These are phyloP conservation scores for Phialemonium atrogriseum DNA, from an alignment of 2,329 filamentous ascomycete species.

Conservation along the genomic window DNA sequence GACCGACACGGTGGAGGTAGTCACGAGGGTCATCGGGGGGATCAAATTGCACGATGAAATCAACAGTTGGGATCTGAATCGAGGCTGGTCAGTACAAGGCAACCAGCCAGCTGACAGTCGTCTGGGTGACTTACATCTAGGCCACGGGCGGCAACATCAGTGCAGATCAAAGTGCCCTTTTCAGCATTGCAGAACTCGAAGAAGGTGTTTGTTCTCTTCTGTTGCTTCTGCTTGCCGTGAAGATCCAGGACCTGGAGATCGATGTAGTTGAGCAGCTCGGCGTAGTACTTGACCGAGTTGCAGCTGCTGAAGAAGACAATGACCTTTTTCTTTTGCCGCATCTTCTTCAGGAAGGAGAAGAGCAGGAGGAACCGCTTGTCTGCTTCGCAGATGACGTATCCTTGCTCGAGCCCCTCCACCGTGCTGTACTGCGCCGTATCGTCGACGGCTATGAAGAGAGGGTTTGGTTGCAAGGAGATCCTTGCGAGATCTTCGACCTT, in stretches of 20 bases:
- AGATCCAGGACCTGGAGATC: slow-evolving; percentile 70
- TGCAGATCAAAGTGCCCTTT: slow-evolving; percentile 86
- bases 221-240: slow-evolving; percentile 96
- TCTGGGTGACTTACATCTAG: slow-evolving; percentile 56
- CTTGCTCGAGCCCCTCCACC: slow-evolving; percentile 89
- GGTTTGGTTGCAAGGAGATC: slow-evolving; percentile 84
- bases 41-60: slow-evolving; percentile 96
- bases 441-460: slow-evolving; percentile 96
- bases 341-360: slow-evolving; percentile 88
- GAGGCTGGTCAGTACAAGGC: slow-evolving; percentile 1
- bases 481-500: slow-evolving; percentile 96
- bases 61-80: slow-evolving; percentile 73
- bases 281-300: slow-evolving; percentile 91
- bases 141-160: slow-evolving; percentile 89
- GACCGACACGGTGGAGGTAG: slow-evolving; percentile 93
- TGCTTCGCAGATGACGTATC: slow-evolving; percentile 87
- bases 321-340: slow-evolving; percentile 92
- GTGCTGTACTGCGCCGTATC: slow-evolving; percentile 83
- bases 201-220: slow-evolving; percentile 97
- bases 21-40: slow-evolving; percentile 84
- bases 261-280: slow-evolving; percentile 94
- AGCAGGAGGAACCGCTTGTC: slow-evolving; percentile 91
- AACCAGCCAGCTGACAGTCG: slow-evolving; percentile 1
- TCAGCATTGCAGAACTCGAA: slow-evolving; percentile 81
- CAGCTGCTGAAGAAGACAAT: slow-evolving; percentile 95